These are phyloP conservation scores for Colletotrichum euphorbiae DNA, from an alignment of 2,329 filamentous ascomycete species.

Conservation along the genomic window DNA sequence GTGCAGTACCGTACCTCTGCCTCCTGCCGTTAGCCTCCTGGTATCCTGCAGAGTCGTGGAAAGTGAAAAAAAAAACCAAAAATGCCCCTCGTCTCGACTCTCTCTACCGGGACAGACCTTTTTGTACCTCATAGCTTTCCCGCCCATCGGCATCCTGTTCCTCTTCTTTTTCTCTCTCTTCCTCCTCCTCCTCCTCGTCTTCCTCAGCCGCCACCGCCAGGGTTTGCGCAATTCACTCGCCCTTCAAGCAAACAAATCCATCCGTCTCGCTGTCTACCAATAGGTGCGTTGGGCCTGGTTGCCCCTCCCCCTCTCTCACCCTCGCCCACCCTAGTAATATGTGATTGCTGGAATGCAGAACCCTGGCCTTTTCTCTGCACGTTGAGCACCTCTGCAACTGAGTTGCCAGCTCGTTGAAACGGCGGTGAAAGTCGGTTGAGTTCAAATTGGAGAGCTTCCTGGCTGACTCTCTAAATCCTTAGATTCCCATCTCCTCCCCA, in stretches of 20 bases:
- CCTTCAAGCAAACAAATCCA: conserved; percentile 1
- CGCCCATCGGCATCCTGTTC: background rate
- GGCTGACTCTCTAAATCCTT: conserved; percentile 13
- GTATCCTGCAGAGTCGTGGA: conserved; percentile 29
- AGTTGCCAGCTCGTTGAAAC: conserved; percentile 33
- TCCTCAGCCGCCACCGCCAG: background rate
- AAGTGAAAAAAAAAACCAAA: conserved; percentile 35
- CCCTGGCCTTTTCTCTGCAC: conserved; percentile 29
- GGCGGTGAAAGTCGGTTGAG: conserved; percentile 40
- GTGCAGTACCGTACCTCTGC: background rate
- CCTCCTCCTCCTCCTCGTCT: background rate
- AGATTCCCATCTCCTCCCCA: background rate
- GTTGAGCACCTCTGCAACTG: conserved; percentile 28
- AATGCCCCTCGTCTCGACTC: conserved; percentile 35
- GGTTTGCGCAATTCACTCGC: conserved; percentile 2
- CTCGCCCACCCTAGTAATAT: conserved; percentile 5
- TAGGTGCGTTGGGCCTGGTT: conserved; percentile 27
- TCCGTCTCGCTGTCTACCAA: conserved; percentile 5
- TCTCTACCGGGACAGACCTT: conserved; percentile 13
- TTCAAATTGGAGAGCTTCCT: conserved; percentile 25
- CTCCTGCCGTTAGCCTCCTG: conserved; percentile 23
- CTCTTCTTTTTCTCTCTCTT: background rate
- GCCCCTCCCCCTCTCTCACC: conserved; percentile 28
- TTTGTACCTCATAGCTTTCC: background rate
- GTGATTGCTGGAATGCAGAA: conserved; percentile 21